Conservation (phyloP, 352 stramenopile species). For the Stephanocyclus meneghinianus region DNA sequence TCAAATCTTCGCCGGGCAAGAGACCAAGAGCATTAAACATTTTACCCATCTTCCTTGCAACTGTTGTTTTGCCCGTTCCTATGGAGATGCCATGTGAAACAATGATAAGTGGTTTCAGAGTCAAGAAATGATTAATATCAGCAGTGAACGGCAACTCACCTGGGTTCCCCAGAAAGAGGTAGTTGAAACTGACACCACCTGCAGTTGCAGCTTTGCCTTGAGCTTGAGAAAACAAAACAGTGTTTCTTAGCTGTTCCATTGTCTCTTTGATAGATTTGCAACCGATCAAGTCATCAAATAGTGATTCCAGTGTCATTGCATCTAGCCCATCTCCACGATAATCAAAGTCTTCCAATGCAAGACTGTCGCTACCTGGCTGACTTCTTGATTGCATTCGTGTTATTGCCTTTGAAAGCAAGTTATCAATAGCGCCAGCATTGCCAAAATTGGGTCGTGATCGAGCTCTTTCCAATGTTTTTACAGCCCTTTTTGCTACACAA, state of each 20-base stretch:
- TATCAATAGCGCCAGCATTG: constrained; percentile 88
- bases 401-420: constrained; percentile 60
- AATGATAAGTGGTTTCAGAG: too few species aligned
- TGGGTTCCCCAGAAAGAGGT: constrained; percentile 89
- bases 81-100: neutral
- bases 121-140: too few species aligned
- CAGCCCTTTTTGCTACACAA: constrained; percentile 33
- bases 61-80: constrained; percentile 72
- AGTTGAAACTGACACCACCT: constrained; percentile 69
- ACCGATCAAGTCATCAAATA: constrained; percentile 47
- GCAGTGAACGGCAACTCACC: neutral
- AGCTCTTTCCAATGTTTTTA: constrained; percentile 31
- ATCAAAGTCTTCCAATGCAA: constrained; percentile 37
- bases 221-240: constrained; percentile 35
- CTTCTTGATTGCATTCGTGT: constrained; percentile 30
- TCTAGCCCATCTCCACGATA: constrained; percentile 38
- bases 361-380: constrained; percentile 19
- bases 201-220: constrained; percentile 35
- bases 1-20: constrained; percentile 29
- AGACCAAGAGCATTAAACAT: constrained; percentile 40
- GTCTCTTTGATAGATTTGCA: constrained; percentile 34
- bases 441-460: constrained; percentile 83
- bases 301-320: constrained; percentile 20
- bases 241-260: constrained; percentile 31
- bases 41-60: constrained; percentile 31